Conservation (phyloP, 768 basidiomycete genomes). For the Lentinus brumalis region DNA sequence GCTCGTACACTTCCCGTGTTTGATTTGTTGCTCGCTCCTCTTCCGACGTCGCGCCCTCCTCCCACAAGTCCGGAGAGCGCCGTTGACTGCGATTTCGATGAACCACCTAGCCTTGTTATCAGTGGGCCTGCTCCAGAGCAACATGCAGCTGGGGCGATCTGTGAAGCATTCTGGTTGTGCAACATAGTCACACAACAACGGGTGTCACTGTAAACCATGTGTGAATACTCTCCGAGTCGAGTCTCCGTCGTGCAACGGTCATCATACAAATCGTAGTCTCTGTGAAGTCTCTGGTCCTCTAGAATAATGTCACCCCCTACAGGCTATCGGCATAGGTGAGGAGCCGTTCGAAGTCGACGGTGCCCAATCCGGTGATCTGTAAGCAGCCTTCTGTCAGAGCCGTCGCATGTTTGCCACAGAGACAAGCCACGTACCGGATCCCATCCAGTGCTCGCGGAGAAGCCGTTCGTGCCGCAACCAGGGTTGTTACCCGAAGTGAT, state of each 20-base stretch:
- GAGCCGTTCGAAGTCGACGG: slow-evolving; percentile 45
- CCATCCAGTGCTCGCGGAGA: slow-evolving; percentile 36
- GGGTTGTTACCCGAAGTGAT: slow-evolving; percentile 63
- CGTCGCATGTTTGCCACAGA: not conserved
- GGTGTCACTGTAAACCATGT: no score
- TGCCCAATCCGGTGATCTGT: slow-evolving; percentile 60
- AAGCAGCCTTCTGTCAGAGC: not conserved
- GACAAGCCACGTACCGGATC: slow-evolving; percentile 27
- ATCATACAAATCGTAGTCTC: no score
- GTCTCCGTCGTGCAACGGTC: no score
- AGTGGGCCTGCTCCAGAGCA: no score
- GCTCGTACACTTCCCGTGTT: slow-evolving; percentile 92
- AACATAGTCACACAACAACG: no score
- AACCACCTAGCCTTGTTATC: no score
- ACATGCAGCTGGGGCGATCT: no score
- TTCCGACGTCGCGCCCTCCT: slow-evolving; percentile 72
- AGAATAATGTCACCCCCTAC: no score
- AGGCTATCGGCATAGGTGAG: not conserved
- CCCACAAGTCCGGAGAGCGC: slow-evolving; percentile 75
- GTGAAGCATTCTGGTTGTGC: no score
- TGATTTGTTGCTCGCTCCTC: slow-evolving; percentile 64
- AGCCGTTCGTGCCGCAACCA: slow-evolving; percentile 57
- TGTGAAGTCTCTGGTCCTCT: no score
- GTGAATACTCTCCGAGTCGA: no score
- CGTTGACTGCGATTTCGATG: no score